Evolutionary conservation across 176 grass and related monocot genomes (phyloP), one percentile per base, ranked within the genome.

Genomic region (Bromus sterilis): DNA sequence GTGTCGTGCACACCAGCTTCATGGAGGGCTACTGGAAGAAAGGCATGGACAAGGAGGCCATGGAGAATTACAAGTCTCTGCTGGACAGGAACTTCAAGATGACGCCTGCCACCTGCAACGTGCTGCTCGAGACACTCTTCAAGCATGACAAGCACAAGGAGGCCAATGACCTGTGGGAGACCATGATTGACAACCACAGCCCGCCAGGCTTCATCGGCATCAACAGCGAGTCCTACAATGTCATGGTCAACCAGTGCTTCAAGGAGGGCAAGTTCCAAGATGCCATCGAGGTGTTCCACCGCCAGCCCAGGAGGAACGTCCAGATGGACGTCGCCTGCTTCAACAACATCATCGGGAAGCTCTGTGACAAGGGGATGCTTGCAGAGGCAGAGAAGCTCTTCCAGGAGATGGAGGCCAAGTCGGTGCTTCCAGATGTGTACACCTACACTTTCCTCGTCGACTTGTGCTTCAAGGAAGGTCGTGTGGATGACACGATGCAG

Each of bases 41-140:
- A 48, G 79, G 67, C 31, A 83, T 86, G 84, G 84, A 90, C 66
- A 90, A 69, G 74, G 88, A 90, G 43, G 84, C 88, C 66, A 83
- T 90, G 88, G 78, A 90, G 46, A 85, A 80, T 23, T 90, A 90
- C 79, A 84, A 87, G 71, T 90, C 84, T 43, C 71, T 90, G 34
- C 84, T 90, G 5, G 88, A 87, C 56, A 71, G 79, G 57, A 74
- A 83, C 31, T 90, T 90, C 55, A 90, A 83, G 85, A 90, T 90
- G 88, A 90, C 84, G 43, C 79, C 84, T 3, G 79, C 78, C 66
- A 90, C 88, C 1, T 86, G 88, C 74, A 90, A 90, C 18, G 78
- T 83, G 6, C 81, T 90, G 44, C 64, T 87, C 18, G 74, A 87
- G 79, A 90, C 88, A 13, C 77, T 90, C 56, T 74, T 90, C 16